These are phyloP conservation scores for Pinus albicaulis DNA, from an alignment of 75 land plant species.

Conservation along the genomic window DNA sequence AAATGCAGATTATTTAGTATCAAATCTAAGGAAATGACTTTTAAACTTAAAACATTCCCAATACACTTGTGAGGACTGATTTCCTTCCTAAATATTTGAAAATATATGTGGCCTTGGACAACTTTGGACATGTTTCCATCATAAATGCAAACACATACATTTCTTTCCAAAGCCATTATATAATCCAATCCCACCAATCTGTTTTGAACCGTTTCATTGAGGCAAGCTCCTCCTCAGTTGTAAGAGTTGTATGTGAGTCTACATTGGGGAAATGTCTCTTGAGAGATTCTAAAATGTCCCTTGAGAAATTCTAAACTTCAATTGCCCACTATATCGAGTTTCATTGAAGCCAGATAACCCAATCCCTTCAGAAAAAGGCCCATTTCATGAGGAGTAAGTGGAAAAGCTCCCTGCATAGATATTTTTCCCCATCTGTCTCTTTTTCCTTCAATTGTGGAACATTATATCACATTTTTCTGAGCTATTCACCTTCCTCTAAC, in stretches of 20 bases:
- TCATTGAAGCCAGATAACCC: constrained; percentile 31
- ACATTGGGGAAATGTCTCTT: constrained; percentile 30
- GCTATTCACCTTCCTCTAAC: constrained; percentile 27
- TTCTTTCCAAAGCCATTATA: constrained; percentile 19
- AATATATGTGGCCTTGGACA: constrained; percentile 38
- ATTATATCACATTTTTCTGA: constrained; percentile 34
- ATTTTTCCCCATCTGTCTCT: constrained; percentile 39
- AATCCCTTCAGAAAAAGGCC: constrained; percentile 33
- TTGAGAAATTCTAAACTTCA: constrained; percentile 12
- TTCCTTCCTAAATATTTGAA: constrained; percentile 32
- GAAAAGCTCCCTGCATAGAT: constrained; percentile 40
- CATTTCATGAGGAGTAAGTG: constrained; percentile 44
- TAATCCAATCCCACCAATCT: constrained; percentile 20
- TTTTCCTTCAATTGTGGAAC: constrained; percentile 52
- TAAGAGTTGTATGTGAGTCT: constrained; percentile 34
- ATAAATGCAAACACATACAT: constrained; percentile 23
- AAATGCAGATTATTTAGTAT: no score
- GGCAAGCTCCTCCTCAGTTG: constrained; percentile 21
- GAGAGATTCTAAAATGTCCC: constrained; percentile 9
- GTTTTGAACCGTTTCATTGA: constrained; percentile 11
- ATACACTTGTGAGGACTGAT: constrained; percentile 47
- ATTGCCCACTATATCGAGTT: constrained; percentile 38
- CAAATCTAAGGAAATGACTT: no score
- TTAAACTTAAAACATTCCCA: not conserved
- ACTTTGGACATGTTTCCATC: constrained; percentile 36